Base-by-base conservation (phyloP, 371 early-diverging fungal species). In the Neoconidiobolus thromboides region DNA sequence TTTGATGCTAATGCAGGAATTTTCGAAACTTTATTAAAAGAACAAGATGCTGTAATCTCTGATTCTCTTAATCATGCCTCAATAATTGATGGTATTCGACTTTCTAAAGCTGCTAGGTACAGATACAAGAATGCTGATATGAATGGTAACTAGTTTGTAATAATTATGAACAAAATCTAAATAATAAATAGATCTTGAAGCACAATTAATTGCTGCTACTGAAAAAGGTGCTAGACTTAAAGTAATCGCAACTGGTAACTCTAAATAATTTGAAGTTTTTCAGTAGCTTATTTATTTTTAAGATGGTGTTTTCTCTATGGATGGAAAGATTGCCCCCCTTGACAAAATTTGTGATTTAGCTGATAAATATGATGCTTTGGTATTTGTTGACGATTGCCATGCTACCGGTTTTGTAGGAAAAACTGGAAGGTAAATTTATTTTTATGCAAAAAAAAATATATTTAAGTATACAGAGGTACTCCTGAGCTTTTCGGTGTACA, bases 291-390 rank as follows among this genome's bases (percentile, higher is more conserved):
- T 42, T 14, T 12, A 53, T 46, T 53, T 49, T 41, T 43, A 68
- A 1, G 81, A 81, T 56, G 81, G 81, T 51, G 81, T 81, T 41
- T 81, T 81, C 61, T 76, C 76, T 43, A 81, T 80, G 81, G 81
- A 81, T 58, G 81, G 81, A 55, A 70, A 70, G 15, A 74, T 80
- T 47, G 77, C 80, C 0, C 77, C 77, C 15, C 65, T 80, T 55
- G 68, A 70, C 50, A 69, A 74, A 42, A 78, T 80, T 62, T 77
- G 78, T 62, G 74, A 80, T 39, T 64, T 80, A 42, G 81, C 80
- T 10, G 78, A 80, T 59, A 73, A 76, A 64, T 77, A 80, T 63
- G 63, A 66, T 14, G 79, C 80, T 40, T 58, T 80, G 14, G 74
- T 80, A 54, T 72, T 80, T 66, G 75, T 80, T 3, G 81, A 80